Evolutionary conservation across 2,329 filamentous ascomycete species (phyloP), one percentile per base, ranked within the genome.

Genomic region (Neopestalotiopsis rosae): DNA sequence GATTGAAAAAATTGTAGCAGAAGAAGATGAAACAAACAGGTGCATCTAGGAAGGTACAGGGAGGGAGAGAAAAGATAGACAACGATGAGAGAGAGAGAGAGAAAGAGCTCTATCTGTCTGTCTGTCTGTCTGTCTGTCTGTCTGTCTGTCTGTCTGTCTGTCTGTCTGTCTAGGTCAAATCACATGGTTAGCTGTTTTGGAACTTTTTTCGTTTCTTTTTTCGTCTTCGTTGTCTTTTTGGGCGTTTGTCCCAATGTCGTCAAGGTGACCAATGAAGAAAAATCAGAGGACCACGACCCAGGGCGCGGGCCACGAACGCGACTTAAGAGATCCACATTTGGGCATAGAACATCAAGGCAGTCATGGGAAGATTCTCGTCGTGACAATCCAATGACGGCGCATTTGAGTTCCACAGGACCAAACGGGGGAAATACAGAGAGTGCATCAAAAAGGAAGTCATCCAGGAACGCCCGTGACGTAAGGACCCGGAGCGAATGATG

Each of bases 271-370:
- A 40, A 17, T 34, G 34, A 34, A 62, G 32, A 61, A 61, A 42
- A 62, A 62, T 28, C 57, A 30, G 13, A 30, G 24, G 24, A 30
- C 24, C 24, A 59, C 24, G 24, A 28, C 24, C 24, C 57, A 14
- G 24, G 24, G 14, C 24, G 57, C 30, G 30, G 57, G 57, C 57
- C 57, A 59, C 13, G 14, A n/a, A 34, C 30, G n/a, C 30, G 59
- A 40, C 59, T 62, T 62, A 34, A 62, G 20, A 62, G 59, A 40
- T 62, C 59, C 59, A 62, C 59, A 62, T 20, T 62, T 40, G 30
- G 59, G 32, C 59, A 42, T 24, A 59, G 57, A 59, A 59, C 14
- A 14, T 34, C 30, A 34, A 34, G 57, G 57, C 24, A 34, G 24
- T 59, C 24, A 34, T 34, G 30, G 30, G 30, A 34, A 30, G 6